phyloP scores from a whole-genome alignment of 2,329 filamentous ascomycete species.

The Thermoascus crustaceus region DNA sequence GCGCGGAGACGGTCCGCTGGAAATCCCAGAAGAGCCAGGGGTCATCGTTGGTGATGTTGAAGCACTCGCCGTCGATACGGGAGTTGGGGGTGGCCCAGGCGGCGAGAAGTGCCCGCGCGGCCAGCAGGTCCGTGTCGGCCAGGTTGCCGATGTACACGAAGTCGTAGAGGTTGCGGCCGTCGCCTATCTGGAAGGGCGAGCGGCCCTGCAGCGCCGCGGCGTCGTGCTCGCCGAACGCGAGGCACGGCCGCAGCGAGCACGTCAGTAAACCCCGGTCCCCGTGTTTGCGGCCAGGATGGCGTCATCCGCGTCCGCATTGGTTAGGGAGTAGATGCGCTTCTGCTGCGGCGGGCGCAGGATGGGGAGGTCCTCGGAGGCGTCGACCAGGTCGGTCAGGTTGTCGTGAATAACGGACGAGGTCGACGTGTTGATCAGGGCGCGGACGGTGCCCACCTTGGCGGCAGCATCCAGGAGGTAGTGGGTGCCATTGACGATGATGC shows the following conservation, averaged over 20 bases:
- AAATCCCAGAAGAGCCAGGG: conserved; percentile 29
- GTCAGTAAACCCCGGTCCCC: background rate
- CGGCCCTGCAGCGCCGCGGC: conserved; percentile 3
- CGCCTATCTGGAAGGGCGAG: conserved; percentile 14
- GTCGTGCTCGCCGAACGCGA: conserved; percentile 2
- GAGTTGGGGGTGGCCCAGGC: conserved; percentile 6
- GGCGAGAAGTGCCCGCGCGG: conserved; percentile 18
- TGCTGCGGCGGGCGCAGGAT: conserved; percentile 6
- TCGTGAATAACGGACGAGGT: conserved; percentile 1
- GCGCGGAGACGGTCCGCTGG: conserved; percentile 15
- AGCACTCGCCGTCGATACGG: conserved; percentile 25
- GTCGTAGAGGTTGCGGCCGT: conserved; percentile 21
- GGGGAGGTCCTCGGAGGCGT: conserved; percentile 5
- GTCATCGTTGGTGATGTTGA: conserved; percentile 27
- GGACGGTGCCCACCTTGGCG: background rate
- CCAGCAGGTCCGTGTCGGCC: conserved; percentile 18
- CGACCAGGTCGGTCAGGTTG: conserved; percentile 1
- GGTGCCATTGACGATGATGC: conserved; percentile 1
- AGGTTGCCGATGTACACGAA: conserved; percentile 20
- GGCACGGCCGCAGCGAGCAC: background rate
- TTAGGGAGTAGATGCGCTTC: conserved; percentile 5
- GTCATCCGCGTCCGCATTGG: background rate
- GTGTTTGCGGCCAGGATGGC: background rate
- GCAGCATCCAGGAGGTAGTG: background rate
- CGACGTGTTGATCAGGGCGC: conserved; percentile 1